These are phyloP conservation scores for Calamus simplicifolius DNA, from an alignment of 176 grass and related monocot genomes.

Conservation along the genomic window DNA sequence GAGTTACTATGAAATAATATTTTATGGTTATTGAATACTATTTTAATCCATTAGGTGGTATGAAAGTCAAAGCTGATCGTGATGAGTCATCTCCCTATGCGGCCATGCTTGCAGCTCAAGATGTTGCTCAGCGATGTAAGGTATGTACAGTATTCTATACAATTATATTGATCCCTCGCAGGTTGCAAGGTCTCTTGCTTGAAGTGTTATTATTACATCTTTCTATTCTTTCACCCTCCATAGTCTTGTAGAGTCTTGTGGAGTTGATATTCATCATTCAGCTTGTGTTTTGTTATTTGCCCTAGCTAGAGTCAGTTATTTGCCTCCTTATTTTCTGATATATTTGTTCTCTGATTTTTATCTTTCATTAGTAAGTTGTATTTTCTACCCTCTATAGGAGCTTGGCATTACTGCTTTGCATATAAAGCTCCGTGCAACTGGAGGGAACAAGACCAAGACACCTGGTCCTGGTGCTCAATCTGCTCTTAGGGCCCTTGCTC, in stretches of 20 bases:
- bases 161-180: too few species aligned
- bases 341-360: background rate
- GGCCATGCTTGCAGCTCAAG: constrained; percentile 95
- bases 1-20: too few species aligned
- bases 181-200: too few species aligned
- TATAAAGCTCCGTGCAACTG: constrained; percentile 75
- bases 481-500: constrained; percentile 86
- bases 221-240: too few species aligned
- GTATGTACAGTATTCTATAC: constrained; percentile 2
- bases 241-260: too few species aligned
- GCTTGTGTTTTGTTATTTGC: too few species aligned
- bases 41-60: constrained; percentile 34
- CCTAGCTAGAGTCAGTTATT: background rate
- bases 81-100: constrained; percentile 90
- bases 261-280: too few species aligned
- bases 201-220: too few species aligned
- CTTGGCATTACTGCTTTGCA: constrained; percentile 81
- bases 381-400: constrained; percentile 30
- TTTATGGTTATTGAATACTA: too few species aligned
- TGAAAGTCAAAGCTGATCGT: constrained; percentile 95
- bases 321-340: background rate
- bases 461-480: constrained; percentile 85
- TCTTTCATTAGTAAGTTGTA: background rate
- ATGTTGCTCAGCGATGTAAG: constrained; percentile 72
- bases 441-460: constrained; percentile 90